Evolutionary conservation across 371 early-diverging fungal genomes (phyloP).

Genomic region (Nosema muscidifuracis): DNA sequence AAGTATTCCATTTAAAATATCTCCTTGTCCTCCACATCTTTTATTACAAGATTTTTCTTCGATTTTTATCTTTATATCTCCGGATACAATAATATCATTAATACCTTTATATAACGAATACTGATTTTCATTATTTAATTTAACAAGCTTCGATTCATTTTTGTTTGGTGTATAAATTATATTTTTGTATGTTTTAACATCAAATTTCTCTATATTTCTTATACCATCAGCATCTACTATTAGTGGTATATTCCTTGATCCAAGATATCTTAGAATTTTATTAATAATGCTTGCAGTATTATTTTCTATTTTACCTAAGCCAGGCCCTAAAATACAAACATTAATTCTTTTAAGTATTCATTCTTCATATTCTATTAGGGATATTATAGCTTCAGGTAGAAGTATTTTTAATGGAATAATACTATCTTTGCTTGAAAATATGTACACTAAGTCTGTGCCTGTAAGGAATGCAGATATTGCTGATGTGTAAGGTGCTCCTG

Average conservation of each 20-base stretch:
- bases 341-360: constrained; percentile 46
- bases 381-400: constrained; percentile 54
- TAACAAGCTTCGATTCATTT: constrained; percentile 44
- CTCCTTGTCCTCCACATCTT: constrained; percentile 94
- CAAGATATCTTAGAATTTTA: constrained; percentile 37
- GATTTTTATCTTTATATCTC: constrained; percentile 9
- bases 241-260: constrained; percentile 18
- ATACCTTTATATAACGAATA: constrained; percentile 76
- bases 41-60: constrained; percentile 69
- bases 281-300: constrained; percentile 23
- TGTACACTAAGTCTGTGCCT: constrained; percentile 79
- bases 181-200: constrained; percentile 21
- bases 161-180: constrained; percentile 58
- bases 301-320: constrained; percentile 33
- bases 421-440: constrained; percentile 76
- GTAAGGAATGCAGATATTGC: constrained; percentile 70
- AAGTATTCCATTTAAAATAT: constrained; percentile 77
- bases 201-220: constrained; percentile 1
- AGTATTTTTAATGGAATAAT: constrained; percentile 69
- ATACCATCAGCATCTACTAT: constrained; percentile 60
- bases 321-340: constrained; percentile 57
- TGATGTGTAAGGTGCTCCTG: constrained; percentile 85
- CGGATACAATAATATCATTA: constrained; percentile 67
- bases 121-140: constrained; percentile 64
- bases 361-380: constrained; percentile 22